Evolutionary conservation across 768 basidiomycete genomes (phyloP), one percentile per base, ranked within the genome.

Genomic region (Auricularia auricula-judae): DNA sequence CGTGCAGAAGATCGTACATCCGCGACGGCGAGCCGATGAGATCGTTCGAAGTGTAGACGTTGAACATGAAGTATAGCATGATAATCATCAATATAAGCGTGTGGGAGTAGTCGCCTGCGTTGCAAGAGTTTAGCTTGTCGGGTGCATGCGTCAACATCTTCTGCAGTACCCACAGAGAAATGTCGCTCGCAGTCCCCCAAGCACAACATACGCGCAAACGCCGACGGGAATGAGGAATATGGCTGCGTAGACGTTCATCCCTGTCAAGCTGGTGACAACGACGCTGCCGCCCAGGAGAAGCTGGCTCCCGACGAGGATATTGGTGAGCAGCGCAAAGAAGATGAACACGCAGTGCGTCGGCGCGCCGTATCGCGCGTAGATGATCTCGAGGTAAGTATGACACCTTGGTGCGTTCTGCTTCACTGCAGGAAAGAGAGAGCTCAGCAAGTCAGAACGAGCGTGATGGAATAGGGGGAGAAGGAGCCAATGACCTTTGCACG

Each of bases 371-470:
- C 81, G 76, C 0, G 73, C 74, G 65, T 79, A 77, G 39, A 82
- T 81, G 39, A 85, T 83, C 75, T 86, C 83, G 33, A 84, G 73
- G 67, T 83, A 85, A 0, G 83, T 86, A 67, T 81, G 81, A 0
- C 82, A 82, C 16, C 80, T 79, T 36, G 83, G 83, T 0, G 83
- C 84, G 61, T 84, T 84, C 76, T 78, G 79, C 71, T 85, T 86
- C 11, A 85, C 79, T 51, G 47, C 3, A 18, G 2, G 0, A 29
- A 29, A 29, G 29, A 29, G 29, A 0, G 29, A 29, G 29, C 11
- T 51, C 47, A 51, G 47, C 47, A 18, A 10, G 47, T 16, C 21
- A 51, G 29, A 29, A 21, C 18, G 18, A 51, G 14, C 18, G 10
- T 18, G 5, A 5, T 10, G 21, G 5, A 51, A 3, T 21, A 51